These are phyloP conservation scores for Hypericum androsaemum DNA, from an alignment of 345 rosid genomes.

Conservation along the genomic window DNA sequence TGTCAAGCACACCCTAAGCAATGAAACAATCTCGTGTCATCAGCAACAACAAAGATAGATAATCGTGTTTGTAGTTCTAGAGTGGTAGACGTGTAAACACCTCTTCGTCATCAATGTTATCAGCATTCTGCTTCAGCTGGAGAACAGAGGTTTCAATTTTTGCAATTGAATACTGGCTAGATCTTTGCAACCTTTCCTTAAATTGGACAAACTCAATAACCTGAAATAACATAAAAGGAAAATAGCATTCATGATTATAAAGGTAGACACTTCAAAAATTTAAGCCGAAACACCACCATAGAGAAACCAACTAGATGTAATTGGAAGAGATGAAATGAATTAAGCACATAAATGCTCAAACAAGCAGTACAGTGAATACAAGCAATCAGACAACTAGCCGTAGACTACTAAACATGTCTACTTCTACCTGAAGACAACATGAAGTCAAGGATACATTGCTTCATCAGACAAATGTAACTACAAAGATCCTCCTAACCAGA, in stretches of 20 bases:
- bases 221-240: constrained; percentile 38
- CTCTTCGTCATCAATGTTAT: constrained; percentile 70
- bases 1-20: constrained; percentile 61
- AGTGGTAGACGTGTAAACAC: constrained; percentile 20
- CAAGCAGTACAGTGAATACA: too few relatives aligned
- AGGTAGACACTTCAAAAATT: not conserved
- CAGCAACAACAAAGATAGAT: constrained; percentile 2
- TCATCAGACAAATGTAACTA: too few relatives aligned
- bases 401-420: too few relatives aligned
- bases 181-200: constrained; percentile 71
- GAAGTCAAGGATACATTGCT: too few relatives aligned
- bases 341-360: too few relatives aligned
- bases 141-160: constrained; percentile 63
- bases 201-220: constrained; percentile 94
- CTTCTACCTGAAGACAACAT: too few relatives aligned
- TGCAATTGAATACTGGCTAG: constrained; percentile 69
- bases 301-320: not conserved
- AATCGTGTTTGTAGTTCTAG: not conserved
- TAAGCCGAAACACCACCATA: not conserved
- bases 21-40: constrained; percentile 6
- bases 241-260: constrained; percentile 5
- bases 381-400: too few relatives aligned
- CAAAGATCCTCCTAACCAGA: not conserved
- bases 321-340: too few relatives aligned
- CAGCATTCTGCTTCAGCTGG: constrained; percentile 69